phyloP scores from a whole-genome alignment of 139 green algal genomes.

The Chlamydomonas sphaeroides region DNA sequence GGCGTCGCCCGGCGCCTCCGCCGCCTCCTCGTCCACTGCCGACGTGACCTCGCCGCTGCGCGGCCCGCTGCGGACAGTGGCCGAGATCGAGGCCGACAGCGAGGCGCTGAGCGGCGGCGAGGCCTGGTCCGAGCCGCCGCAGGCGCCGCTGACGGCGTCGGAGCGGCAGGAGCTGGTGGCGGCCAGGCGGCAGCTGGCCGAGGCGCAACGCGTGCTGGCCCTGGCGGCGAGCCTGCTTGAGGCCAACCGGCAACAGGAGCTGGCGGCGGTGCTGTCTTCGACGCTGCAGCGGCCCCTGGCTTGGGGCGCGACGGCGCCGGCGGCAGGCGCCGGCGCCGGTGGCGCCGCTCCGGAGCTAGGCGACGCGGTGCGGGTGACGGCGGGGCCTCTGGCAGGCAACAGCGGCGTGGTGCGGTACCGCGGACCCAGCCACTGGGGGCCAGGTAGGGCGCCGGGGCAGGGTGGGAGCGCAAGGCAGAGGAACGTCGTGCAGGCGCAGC shows the following conservation, averaged over 20 bases:
- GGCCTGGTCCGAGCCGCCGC: background rate
- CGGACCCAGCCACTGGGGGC: conserved; percentile 14
- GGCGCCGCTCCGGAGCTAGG: background rate
- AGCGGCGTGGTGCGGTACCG: conserved; percentile 19
- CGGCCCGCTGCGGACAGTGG: background rate
- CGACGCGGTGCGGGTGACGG: background rate
- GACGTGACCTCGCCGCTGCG: background rate
- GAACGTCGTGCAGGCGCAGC: too few species aligned
- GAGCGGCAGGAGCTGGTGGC: too few species aligned
- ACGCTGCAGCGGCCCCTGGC: conserved; percentile 6
- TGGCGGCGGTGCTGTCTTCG: conserved; percentile 16
- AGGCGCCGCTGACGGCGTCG: background rate
- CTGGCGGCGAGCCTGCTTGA: conserved; percentile 13
- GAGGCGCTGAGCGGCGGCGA: background rate
- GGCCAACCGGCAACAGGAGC: background rate
- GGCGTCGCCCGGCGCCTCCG: background rate
- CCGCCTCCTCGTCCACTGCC: background rate
- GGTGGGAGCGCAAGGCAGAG: too few species aligned
- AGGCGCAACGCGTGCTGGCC: conserved; percentile 26
- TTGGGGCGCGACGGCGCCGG: background rate
- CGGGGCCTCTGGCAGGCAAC: background rate
- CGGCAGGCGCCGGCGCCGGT: background rate
- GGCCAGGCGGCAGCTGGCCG: too few species aligned
- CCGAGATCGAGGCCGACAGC: background rate
- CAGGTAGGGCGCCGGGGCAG: conserved; percentile 4